Conservation (phyloP, 2,329 filamentous ascomycete species). For the Rugonectria rugulosa region DNA sequence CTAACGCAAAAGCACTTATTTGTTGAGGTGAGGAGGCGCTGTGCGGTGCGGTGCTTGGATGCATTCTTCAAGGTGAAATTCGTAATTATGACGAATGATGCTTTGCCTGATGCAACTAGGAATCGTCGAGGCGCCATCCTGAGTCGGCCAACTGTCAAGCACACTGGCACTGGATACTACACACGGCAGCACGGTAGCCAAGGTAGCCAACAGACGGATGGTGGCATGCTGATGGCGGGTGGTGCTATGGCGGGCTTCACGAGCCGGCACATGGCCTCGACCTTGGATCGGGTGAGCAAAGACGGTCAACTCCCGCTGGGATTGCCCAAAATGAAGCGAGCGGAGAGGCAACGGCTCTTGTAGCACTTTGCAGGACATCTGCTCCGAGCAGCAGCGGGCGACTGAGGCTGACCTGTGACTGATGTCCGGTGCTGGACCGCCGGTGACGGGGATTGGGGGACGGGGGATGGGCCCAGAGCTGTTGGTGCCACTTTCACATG, state of each 20-base stretch:
- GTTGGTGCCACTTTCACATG: slow-evolving; percentile 38
- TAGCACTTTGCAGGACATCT: background rate
- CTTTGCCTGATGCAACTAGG: slow-evolving; percentile 3
- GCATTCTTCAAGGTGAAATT: slow-evolving; percentile 6
- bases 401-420: too few species aligned
- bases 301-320: background rate
- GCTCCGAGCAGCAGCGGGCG: background rate
- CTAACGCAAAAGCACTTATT: background rate
- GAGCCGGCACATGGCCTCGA: slow-evolving; percentile 14
- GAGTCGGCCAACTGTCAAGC: background rate
- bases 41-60: too few species aligned
- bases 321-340: slow-evolving; percentile 13
- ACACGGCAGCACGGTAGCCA: background rate
- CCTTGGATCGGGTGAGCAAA: slow-evolving; percentile 11
- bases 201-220: too few species aligned
- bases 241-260: slow-evolving; percentile 23
- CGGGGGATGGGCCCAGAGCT: background rate
- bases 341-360: background rate
- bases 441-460: background rate
- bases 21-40: background rate
- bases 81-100: slow-evolving; percentile 18
- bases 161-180: slow-evolving; percentile 2
- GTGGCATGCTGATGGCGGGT: background rate
- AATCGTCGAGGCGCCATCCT: slow-evolving; percentile 1
- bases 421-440: too few species aligned